phyloP scores from a whole-genome alignment of 2,329 filamentous ascomycete species.

The Neopestalotiopsis sp. region DNA sequence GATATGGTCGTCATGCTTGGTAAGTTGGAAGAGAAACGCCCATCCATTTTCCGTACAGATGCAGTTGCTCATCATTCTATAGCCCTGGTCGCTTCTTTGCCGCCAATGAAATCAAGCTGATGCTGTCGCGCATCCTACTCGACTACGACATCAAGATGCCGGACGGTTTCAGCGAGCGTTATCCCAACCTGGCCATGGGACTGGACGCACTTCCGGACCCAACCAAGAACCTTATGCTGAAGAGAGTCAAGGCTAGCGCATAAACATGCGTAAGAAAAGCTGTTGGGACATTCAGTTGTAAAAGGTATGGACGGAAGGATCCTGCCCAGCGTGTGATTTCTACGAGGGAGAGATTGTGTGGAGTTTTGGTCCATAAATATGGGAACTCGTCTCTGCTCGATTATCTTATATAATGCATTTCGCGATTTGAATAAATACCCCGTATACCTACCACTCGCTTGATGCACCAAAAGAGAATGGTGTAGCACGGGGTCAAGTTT shows the following conservation, averaged over 20 bases:
- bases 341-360: neutral
- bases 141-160: conserved; percentile 42
- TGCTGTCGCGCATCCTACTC: conserved; percentile 44
- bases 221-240: conserved; percentile 13
- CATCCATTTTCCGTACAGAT: no score
- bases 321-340: neutral
- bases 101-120: conserved; percentile 49
- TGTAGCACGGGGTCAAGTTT: neutral
- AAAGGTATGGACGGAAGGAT: neutral
- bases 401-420: neutral
- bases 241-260: conserved; percentile 16
- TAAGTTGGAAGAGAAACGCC: conserved; percentile 14
- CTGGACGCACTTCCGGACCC: conserved; percentile 15
- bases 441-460: neutral
- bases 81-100: conserved; percentile 48
- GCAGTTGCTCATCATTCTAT: neutral
- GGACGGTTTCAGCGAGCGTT: conserved; percentile 24
- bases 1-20: conserved; percentile 46
- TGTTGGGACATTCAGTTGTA: neutral
- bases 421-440: neutral
- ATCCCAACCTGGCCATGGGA: conserved; percentile 14
- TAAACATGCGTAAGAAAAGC: neutral
- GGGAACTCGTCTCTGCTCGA: neutral
- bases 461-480: neutral
- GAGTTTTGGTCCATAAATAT: neutral